Evolutionary conservation across 768 basidiomycete species (phyloP), one percentile per base, ranked within the genome.

Genomic region (Leucosporidium scottii): DNA sequence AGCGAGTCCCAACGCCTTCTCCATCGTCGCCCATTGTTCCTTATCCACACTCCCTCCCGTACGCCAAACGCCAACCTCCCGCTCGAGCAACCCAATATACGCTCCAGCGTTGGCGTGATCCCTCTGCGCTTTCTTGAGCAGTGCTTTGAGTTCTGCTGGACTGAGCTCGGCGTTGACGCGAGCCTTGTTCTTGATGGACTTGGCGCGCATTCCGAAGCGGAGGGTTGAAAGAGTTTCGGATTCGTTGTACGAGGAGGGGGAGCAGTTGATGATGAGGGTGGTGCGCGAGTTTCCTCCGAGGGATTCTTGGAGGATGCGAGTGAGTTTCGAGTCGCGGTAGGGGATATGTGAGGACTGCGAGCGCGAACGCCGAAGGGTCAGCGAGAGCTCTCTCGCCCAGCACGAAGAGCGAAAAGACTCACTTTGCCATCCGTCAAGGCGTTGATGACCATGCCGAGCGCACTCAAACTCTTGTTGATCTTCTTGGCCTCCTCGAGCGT

Each of bases 131-230:
- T 94, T 96, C 75, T 86, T 85, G 69, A 99, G 82, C 47, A 96
- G 82, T 17, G 85, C 86, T 78, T 98, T 99, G 81, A 99, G 88
- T 76, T 99, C 96, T 59, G 93, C 82, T 3, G 96, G 94, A 3
- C 94, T 91, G 61, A 99, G 84, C 79, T 99, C 96, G 62, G 93
- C 92, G 78, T 99, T 99, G 81, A 99, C 91, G 56, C 96, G 89
- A 68, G 96, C 96, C 68, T 90, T 91, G 80, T 99, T 99, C 90
- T 98, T 98, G 85, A 99, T 99, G n/a, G 91, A 90, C 80, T 99
- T 99, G n/a, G 96, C 94, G 25, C 96, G 91, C 78, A 98, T 98
- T 82, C 96, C 96, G 78, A 99, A 99, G 30, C 96, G 88, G n/a
- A 99, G 85, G 5, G 96, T 99, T 4, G 88, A 89, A 44, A 99